Base-by-base conservation (phyloP, 2,329 filamentous ascomycete species). In the Stemphylium vesicarium region DNA sequence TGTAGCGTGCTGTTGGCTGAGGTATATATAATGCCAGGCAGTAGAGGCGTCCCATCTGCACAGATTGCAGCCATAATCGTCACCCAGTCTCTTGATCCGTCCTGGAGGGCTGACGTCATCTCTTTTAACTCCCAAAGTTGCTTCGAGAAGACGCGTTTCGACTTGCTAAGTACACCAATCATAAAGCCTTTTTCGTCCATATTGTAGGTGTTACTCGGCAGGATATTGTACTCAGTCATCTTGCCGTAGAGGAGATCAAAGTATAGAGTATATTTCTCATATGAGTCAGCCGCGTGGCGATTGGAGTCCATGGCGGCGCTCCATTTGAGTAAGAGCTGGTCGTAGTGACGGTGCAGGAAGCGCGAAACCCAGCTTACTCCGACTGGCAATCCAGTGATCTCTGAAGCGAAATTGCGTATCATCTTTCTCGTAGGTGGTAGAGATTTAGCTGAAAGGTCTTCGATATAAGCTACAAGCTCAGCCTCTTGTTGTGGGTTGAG, bases 281-380 rank as follows among this genome's bases (percentile, higher is more conserved):
- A 26, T 11, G 43, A 52, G 26, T 59, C 24, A 31, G 56, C 56
- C 4, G 33, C 35, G 56, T 58, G 40, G 36, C 49, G 44, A 36
- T 42, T 35, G 31, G 11, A 15, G 42, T 54, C 46, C 41, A 58
- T 53, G 26, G 31, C 43, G 3, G 24, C 33, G 26, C 12, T 36
- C 37, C 22, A 53, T 44, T 50, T 20, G 20, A 50, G 45, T 38
- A 47, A 52, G 29, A 56, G 48, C 31, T 53, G 43, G 36, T 48
- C 45, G 24, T 18, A 12, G 29, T 56, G 24, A 4, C 42, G 15
- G 29, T 57, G 37, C 18, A 57, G 38, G 18, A 49, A 57, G 54
- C 43, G 50, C n/a, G 50, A 54, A 50, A 58, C 55, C 55, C 45
- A 58, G 50, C 55, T 51, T 13, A 54, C 46, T 18, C 44, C 35